These are phyloP conservation scores for Cytospora mali DNA, from an alignment of 2,329 filamentous ascomycete genomes.

Conservation along the genomic window DNA sequence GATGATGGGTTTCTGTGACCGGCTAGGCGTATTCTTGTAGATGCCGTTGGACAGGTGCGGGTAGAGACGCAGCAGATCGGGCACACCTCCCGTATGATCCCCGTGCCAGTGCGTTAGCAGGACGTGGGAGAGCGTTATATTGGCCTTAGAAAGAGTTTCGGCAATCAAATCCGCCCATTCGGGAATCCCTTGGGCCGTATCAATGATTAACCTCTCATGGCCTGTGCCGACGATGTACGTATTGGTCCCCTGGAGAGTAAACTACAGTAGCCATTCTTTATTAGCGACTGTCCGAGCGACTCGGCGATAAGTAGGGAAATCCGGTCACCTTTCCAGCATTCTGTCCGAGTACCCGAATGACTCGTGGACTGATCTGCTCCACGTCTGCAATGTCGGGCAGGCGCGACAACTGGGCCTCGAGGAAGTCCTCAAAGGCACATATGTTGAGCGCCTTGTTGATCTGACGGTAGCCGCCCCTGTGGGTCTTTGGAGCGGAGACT, in stretches of 20 bases:
- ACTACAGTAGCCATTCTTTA: no score
- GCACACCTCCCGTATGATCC: constrained; percentile 70
- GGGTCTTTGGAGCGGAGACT: constrained; percentile 13
- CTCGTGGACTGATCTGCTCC: not conserved
- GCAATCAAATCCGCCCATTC: no score
- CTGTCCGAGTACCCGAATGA: no score
- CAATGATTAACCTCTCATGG: no score
- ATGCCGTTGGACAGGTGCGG: constrained; percentile 43
- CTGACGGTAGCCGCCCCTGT: constrained; percentile 44
- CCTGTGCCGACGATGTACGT: no score
- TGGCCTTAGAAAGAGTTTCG: no score
- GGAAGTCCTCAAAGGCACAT: constrained; percentile 52
- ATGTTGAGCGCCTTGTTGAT: constrained; percentile 52
- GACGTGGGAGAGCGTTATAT: no score
- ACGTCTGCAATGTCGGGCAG: constrained; percentile 42
- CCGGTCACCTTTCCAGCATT: no score
- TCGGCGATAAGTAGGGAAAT: no score
- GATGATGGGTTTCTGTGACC: constrained; percentile 35
- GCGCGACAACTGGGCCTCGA: constrained; percentile 40
- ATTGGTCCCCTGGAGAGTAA: no score
- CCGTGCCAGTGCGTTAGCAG: constrained; percentile 64
- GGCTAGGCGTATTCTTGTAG: constrained; percentile 40
- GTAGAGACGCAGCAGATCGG: constrained; percentile 50
- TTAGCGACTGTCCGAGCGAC: no score
- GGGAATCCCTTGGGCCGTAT: no score